Base-by-base conservation (phyloP, 805 yeast species). In the Maudiozyma turicensis region DNA sequence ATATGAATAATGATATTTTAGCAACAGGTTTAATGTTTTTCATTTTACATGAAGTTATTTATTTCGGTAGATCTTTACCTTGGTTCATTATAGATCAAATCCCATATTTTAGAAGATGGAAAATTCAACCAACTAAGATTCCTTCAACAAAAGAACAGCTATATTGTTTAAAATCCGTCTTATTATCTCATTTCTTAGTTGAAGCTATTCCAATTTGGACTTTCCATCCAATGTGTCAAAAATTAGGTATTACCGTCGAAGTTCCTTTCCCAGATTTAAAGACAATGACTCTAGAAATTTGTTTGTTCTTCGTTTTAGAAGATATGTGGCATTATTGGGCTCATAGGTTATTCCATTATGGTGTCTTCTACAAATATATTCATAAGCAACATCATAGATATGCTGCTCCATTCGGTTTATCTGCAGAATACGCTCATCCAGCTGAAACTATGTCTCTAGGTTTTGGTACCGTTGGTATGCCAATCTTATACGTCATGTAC, bases 381-480 rank as follows among this genome's bases (percentile, higher is more conserved):
- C 99, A 91, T 75, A 91, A 91, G 72, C 96, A 89, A 74, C 99
- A 91, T 70, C 99, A 91, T 72, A 82, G 90, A 68, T 91, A 90
- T 66, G 96, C 97, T 26, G 97, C 98, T 43, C 99, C 99, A 43
- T 91, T 91, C 63, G 99, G 99, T 38, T 72, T 91, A 51, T 83
- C 98, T 52, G 98, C 98, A 45, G 99, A 91, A 72, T 91, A 91
- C 66, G 98, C 98, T 33, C 97, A 91, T 65, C 98, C 99, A 14
- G 75, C 85, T 32, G 99, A 91, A 72, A 95, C 91, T 34, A 78
- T 86, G 72, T 75, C 87, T 47, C 73, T 91, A 53, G 99, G 99
- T 47, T 78, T 87, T 55, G 99, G 99, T 54, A 91, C 99, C 40
- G 96, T 91, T 40, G 97, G 98, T 52, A 81, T 88, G 70, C 99